Evolutionary conservation across 2,329 filamentous ascomycete species (phyloP), one percentile per base, ranked within the genome.

Genomic region (Raffaelea deltoideospora): DNA sequence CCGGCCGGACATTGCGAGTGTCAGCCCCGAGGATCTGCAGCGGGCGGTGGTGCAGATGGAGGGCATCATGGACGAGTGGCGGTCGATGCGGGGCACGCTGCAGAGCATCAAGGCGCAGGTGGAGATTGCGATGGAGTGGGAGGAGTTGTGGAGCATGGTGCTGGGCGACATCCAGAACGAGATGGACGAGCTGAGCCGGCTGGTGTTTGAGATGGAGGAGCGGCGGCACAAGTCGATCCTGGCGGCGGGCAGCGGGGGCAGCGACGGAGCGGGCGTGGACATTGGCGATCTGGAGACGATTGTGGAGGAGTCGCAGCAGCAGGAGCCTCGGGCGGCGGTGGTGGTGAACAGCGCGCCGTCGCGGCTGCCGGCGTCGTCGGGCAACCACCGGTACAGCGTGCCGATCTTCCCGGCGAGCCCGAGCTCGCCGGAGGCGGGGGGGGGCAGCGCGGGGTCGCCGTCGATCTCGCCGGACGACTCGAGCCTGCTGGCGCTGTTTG

Each of bases 151-250:
- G 88, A 85, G 85, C 48, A 84, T 72, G 44, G 88, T 96, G 3
- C 65, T 98, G 3, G 88, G 87, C 31, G 88, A 96, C 53, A 94
- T 96, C 42, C 83, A 87, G 36, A 76, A 79, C 43, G 90, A 98
- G 58, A 78, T 75, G 53, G 54, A 57, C 34, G 54, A 86, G 17
- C 47, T 58, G 3, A 47, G 48, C 49, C 70, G 81, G 28, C 62
- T 94, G 33, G 83, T 96, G 22, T 96, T 96, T 50, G 87, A 96
- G 57, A 94, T 96, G 86, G 90, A 98, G 55, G 90, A 96, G 59
- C 80, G 86, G 45, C 72, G 90, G 33, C 88, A 96, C 56, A 79
- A 79, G 54, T 81, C 78, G 32, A 67, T 84, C 44, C 66, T 79
- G 49, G 73, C 73, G 27, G 69, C 67, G 24, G 58, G 62, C 21